Percentiles rank a stretch among this genome's conserved stretches.
These are phyloP conservation scores for Arxiozyma slooffiae DNA, from an alignment of 1,139 yeast species.

Conservation along the genomic window DNA sequence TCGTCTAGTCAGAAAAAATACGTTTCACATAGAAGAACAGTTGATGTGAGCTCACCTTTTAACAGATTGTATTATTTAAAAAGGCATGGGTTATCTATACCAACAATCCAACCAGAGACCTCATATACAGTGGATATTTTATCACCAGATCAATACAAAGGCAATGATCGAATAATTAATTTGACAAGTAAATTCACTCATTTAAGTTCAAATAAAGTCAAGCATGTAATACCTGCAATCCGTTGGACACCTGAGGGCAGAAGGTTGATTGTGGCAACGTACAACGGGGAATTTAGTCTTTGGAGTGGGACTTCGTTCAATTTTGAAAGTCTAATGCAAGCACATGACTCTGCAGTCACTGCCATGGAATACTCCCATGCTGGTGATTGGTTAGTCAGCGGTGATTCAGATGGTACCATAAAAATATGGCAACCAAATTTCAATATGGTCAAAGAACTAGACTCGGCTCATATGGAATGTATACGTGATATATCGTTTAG, in stretches of 20 bases:
- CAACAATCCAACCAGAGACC: constrained; percentile 65
- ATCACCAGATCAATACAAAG: constrained; percentile 59
- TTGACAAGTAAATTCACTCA: constrained; percentile 79
- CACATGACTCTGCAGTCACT: constrained; percentile 86
- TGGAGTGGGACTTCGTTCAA: constrained; percentile 97
- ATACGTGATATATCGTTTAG: constrained; percentile 81
- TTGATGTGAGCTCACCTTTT: constrained; percentile 80
- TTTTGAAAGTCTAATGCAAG: constrained; percentile 96
- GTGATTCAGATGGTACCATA: constrained; percentile 84
- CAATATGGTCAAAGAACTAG: constrained; percentile 81
- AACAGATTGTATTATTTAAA: constrained; percentile 62
- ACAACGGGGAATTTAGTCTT: constrained; percentile 89
- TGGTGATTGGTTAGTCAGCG: constrained; percentile 89
- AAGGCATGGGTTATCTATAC: constrained; percentile 46
- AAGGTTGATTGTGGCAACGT: constrained; percentile 78
- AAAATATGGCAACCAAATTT: constrained; percentile 98
- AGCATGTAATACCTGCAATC: constrained; percentile 82
- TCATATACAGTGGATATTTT: constrained; percentile 62
- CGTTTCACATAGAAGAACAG: constrained; percentile 67
- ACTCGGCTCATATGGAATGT: constrained; percentile 64
- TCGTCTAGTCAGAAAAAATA: constrained; percentile 28
- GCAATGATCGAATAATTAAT: constrained; percentile 41
- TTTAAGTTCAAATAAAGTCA: constrained; percentile 80
- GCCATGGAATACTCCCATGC: constrained; percentile 75
- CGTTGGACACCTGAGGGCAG: constrained; percentile 97